These are phyloP conservation scores for Tetragonia tetragonoides DNA, from an alignment of 148 eudicot genomes.

Conservation along the genomic window DNA sequence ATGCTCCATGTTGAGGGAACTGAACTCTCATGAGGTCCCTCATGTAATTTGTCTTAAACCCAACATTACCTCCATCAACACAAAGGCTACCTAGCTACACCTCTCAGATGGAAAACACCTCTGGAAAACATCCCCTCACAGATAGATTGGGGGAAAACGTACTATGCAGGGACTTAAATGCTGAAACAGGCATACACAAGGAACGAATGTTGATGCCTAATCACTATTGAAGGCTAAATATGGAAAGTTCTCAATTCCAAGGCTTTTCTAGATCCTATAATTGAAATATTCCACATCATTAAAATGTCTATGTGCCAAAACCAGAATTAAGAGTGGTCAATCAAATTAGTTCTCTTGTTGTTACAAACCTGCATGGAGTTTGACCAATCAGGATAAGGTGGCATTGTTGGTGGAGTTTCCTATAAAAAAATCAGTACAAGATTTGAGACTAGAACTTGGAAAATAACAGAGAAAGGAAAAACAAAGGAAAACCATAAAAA, in stretches of 20 bases:
- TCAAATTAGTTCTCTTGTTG: neutral
- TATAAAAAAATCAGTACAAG: constrained; percentile 29
- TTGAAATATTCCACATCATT: neutral
- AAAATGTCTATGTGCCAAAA: neutral
- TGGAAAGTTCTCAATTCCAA: neutral
- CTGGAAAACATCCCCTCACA: neutral
- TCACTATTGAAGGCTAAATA: neutral
- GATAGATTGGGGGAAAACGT: too few relatives aligned
- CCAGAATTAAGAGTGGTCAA: neutral
- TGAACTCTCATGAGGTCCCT: neutral
- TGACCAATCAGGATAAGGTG: constrained; percentile 76
- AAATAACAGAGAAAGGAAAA: too few relatives aligned
- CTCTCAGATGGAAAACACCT: neutral
- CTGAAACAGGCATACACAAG: neutral
- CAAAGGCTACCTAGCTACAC: neutral
- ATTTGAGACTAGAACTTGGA: constrained; percentile 4
- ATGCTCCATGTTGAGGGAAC: neutral
- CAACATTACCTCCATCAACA: neutral
- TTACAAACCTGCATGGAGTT: constrained; percentile 74
- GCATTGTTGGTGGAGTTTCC: constrained; percentile 56
- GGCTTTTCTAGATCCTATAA: neutral
- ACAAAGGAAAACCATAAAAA: neutral
- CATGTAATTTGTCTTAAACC: neutral
- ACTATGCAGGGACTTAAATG: too few relatives aligned
- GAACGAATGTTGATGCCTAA: neutral